Evolutionary conservation across 495 filamentous ascomycete species (phyloP), one percentile per base, ranked within the genome.

Genomic region (Bombardia bombarda): DNA sequence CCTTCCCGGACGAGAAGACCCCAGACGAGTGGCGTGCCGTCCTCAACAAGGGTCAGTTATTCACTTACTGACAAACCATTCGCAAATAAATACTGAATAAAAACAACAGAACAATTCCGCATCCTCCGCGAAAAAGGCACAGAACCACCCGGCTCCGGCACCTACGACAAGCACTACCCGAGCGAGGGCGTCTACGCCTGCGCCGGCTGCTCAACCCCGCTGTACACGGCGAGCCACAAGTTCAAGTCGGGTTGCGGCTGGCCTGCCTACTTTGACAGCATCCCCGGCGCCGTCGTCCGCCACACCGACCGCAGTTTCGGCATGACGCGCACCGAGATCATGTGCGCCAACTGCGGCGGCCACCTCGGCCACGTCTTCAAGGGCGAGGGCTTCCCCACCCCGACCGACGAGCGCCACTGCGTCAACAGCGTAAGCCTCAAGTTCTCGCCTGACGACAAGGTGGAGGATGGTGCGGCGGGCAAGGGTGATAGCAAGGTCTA

Each of bases 341-440:
- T 88, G 32, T 98, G 92, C 67, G 74, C 72, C 41, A 92, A 90
- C 63, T 98, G 92, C 55, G 92, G 92, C 4, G 92, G 92, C 3
- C 92, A 98, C 71, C 62, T 98, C 40, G 92, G 92, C 19, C 92
- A 98, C 72, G 89, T 97, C 26, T 98, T 98, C 57, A 93, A 95
- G 72, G 92, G 92, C 7, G 92, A 98, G 63, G 87, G 89, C 30
- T 94, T 81, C 63, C 59, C 72, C 8, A 96, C 87, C 14, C 89
- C 92, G 33, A 96, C 90, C 35, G 85, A 98, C 62, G 90, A 97
- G 79, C 70, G 92, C 39, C 92, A 98, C 68, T 98, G 92, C 62
- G 92, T 98, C 38, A 98, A 98, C 60, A 92, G 87, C 50, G 65
- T 97, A 17, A 93, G 86, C 62, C 70, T 98, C 68, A 90, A 75